phyloP scores from a whole-genome alignment of 495 filamentous ascomycete genomes.

The Podospora tetraspora region DNA sequence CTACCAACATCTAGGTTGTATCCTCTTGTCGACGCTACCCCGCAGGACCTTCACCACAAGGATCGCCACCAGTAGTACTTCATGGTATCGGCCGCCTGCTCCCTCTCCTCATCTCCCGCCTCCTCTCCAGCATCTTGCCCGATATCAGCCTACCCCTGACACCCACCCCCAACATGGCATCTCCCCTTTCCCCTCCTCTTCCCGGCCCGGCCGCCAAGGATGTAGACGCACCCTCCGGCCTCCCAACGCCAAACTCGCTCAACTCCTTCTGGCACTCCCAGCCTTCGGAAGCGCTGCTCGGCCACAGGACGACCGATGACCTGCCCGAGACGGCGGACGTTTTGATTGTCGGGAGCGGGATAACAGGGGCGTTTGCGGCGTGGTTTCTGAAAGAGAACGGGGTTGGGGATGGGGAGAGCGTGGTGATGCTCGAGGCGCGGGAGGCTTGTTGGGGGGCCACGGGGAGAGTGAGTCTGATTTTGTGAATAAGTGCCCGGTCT shows the following conservation, averaged over 20 bases:
- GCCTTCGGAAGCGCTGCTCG: constrained; percentile 49
- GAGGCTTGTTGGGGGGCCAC: constrained; percentile 78
- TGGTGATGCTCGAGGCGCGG: constrained; percentile 75
- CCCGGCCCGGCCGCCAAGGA: not conserved
- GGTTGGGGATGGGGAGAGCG: constrained; percentile 29
- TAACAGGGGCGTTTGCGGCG: constrained; percentile 64
- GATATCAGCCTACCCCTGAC: not conserved
- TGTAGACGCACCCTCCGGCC: constrained; percentile 32
- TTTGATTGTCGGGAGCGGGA: constrained; percentile 65
- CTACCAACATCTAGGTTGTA: no score
- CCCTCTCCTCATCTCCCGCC: no score
- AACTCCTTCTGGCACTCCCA: constrained; percentile 70
- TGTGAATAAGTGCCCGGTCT: no score
- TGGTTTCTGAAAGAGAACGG: constrained; percentile 44
- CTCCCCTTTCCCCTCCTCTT: not conserved
- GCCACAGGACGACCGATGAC: constrained; percentile 54
- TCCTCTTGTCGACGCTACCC: no score
- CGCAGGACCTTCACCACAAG: no score
- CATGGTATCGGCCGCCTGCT: no score
- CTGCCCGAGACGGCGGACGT: constrained; percentile 61
- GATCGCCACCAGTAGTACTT: no score
- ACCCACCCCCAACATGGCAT: not conserved
- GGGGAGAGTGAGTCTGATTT: constrained; percentile 56
- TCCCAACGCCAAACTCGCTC: constrained; percentile 53
- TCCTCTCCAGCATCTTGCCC: no score